Conservation (phyloP, 1,284 basidiomycete species). For the Irpex rosettiformis region DNA sequence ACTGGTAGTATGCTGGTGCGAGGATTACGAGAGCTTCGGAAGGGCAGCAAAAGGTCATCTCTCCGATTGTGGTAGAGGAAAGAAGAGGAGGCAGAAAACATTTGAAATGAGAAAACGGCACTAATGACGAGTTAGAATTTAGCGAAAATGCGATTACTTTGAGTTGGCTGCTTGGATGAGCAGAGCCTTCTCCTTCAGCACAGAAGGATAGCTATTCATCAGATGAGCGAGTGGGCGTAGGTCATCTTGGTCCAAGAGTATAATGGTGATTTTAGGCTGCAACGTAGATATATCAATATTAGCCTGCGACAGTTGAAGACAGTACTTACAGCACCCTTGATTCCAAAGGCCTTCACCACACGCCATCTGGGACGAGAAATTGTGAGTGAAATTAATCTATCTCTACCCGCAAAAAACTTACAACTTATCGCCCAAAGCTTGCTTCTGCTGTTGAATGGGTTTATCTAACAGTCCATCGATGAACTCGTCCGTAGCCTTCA, state of each 20-base stretch:
- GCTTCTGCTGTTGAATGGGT: constrained; percentile 70
- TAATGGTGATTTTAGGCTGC: constrained; percentile 79
- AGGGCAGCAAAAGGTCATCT: not conserved
- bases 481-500: constrained; percentile 74
- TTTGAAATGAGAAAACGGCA: constrained; percentile 1
- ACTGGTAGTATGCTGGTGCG: constrained; percentile 2
- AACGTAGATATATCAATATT: constrained; percentile 5
- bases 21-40: not conserved
- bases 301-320: not conserved
- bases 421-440: constrained; percentile 78
- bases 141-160: constrained; percentile 19
- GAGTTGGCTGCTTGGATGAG: constrained; percentile 33
- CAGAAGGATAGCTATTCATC: constrained; percentile 81
- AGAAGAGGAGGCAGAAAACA: not conserved
- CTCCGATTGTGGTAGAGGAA: not conserved
- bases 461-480: constrained; percentile 68
- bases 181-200: constrained; percentile 74
- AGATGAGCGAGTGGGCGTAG: constrained; percentile 78
- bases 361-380: constrained; percentile 51
- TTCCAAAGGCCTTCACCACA: constrained; percentile 73
- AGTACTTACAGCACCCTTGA: constrained; percentile 72
- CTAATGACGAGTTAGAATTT: not conserved
- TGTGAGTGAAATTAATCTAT: not conserved
- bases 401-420: constrained; percentile 34
- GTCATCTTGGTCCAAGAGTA: constrained; percentile 81